Conservation (phyloP, 129 eudicot genomes). For the Flaveria ramosissima region DNA sequence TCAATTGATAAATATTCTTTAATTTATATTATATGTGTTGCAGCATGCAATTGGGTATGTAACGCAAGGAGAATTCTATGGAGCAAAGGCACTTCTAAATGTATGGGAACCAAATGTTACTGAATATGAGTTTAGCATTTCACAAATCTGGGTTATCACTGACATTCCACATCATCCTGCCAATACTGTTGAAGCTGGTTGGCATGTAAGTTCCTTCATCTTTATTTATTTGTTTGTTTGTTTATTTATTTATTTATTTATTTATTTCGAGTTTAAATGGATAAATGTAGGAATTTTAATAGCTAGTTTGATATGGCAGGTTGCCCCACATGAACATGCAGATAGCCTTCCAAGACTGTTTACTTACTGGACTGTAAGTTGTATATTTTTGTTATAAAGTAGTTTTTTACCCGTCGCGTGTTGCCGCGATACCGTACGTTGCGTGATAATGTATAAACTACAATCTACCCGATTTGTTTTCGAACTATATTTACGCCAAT, state of each 20-base stretch:
- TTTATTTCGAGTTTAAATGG: no score
- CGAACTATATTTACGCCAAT: no score
- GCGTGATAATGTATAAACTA: no score
- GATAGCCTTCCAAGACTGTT: conserved; percentile 79
- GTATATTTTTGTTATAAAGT: background rate
- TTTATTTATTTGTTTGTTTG: no score
- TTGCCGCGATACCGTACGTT: no score
- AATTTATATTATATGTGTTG: background rate
- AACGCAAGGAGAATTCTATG: conserved; percentile 61
- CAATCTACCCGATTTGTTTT: no score
- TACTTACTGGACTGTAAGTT: conserved; percentile 91
- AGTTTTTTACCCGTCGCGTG: no score
- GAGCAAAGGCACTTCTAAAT: conserved; percentile 79
- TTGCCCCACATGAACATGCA: conserved; percentile 62
- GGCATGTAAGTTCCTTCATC: conserved; percentile 56
- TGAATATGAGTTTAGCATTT: conserved; percentile 68
- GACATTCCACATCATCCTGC: conserved; percentile 57
- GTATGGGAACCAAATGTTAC: conserved; percentile 76
- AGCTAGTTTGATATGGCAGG: conserved; percentile 45
- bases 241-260: no score
- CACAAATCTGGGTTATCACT: conserved; percentile 77
- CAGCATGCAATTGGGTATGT: conserved; percentile 89
- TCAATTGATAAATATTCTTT: no score
- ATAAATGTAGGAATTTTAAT: background rate
- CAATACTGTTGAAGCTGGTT: conserved; percentile 92